Evolutionary conservation across 495 filamentous ascomycete species (phyloP).

Genomic region (Halenospora varia): DNA sequence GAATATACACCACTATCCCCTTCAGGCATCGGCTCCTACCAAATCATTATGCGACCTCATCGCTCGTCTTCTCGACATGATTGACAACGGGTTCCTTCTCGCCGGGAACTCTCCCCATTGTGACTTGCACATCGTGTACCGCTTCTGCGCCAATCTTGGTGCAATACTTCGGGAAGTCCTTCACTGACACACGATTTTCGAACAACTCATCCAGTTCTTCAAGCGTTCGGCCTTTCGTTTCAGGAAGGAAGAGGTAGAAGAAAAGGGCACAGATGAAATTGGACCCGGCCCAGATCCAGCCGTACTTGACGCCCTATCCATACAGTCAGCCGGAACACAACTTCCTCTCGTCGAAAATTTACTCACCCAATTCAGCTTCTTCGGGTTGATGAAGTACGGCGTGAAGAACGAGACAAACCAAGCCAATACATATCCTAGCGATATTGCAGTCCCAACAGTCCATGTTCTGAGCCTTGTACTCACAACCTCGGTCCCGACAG

Average conservation of each 20-base stretch:
- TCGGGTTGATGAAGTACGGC: slow-evolving; percentile 58
- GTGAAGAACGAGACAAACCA: slow-evolving; percentile 56
- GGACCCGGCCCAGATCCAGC: slow-evolving; percentile 30
- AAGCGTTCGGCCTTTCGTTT: slow-evolving; percentile 51
- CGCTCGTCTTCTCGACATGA: not conserved
- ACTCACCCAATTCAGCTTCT: slow-evolving; percentile 49
- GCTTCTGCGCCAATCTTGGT: not conserved
- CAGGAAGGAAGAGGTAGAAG: slow-evolving; percentile 42
- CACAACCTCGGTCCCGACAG: slow-evolving; percentile 55
- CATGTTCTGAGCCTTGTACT: slow-evolving; percentile 49
- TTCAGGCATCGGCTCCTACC: not conserved
- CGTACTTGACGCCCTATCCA: slow-evolving; percentile 36
- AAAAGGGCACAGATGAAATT: slow-evolving; percentile 43
- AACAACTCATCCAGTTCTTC: slow-evolving; percentile 58
- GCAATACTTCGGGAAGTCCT: slow-evolving; percentile 1
- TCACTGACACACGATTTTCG: slow-evolving; percentile 34
- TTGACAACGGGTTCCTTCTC: not conserved
- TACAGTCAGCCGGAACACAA: no score
- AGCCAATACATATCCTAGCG: slow-evolving; percentile 48
- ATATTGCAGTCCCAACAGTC: slow-evolving; percentile 51
- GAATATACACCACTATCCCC: not conserved
- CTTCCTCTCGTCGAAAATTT: no score
- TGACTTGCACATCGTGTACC: not conserved
- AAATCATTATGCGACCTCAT: not conserved
- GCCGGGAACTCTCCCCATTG: not conserved